phyloP scores from a whole-genome alignment of 192 early-diverging fungal genomes.

The Lobosporangium transversale region DNA sequence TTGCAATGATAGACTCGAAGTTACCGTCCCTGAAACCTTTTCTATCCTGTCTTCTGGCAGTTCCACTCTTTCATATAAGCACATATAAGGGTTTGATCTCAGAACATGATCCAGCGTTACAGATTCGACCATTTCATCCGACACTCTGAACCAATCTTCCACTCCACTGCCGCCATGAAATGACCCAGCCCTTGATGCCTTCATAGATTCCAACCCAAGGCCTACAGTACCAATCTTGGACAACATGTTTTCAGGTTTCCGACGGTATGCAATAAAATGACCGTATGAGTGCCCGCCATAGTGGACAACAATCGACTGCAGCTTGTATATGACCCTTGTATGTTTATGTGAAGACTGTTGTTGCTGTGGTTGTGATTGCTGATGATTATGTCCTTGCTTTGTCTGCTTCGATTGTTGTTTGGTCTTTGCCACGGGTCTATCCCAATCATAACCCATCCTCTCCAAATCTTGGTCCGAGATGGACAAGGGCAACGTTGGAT shows the following conservation, averaged over 20 bases:
- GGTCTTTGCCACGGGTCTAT: not conserved
- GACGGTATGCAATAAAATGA: conserved; percentile 82
- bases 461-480: conserved; percentile 21
- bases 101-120: conserved; percentile 68
- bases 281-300: conserved; percentile 80
- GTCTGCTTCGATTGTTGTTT: not conserved
- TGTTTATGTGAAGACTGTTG: not conserved
- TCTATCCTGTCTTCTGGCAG: not conserved
- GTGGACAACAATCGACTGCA: conserved; percentile 76
- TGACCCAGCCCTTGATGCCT: conserved; percentile 22
- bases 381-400: not conserved
- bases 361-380: conserved; percentile 1
- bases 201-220: conserved; percentile 23
- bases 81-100: conserved; percentile 77
- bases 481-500: conserved; percentile 68
- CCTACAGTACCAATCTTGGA: conserved; percentile 38
- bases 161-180: conserved; percentile 6
- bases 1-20: conserved; percentile 33
- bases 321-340: conserved; percentile 54
- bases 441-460: conserved; percentile 9
- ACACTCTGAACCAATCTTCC: conserved; percentile 74
- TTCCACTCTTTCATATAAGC: conserved; percentile 67
- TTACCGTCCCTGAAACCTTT: not conserved
- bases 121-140: conserved; percentile 74
- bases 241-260: conserved; percentile 47